These are phyloP conservation scores for Tetramitus jugosus DNA, from an alignment of 208 protist genomes.

Conservation along the genomic window DNA sequence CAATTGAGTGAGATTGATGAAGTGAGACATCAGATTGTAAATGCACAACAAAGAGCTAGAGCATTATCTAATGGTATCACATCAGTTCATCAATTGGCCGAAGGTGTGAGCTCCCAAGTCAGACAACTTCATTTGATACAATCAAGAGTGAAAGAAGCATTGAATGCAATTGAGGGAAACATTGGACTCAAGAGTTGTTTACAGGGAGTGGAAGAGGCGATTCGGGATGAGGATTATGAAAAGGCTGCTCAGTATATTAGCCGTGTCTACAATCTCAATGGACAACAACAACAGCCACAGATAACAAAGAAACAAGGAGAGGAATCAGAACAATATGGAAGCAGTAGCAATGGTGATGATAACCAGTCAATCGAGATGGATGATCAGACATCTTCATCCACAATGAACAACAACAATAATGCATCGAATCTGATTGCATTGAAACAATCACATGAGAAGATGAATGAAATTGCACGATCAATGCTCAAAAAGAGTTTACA, in stretches of 20 bases:
- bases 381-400: too few relatives aligned
- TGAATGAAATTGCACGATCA: too few relatives aligned
- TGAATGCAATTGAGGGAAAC: conserved; percentile 6
- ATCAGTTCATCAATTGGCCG: not conserved
- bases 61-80: not conserved
- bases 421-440: too few relatives aligned
- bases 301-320: not conserved
- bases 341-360: too few relatives aligned
- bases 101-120: not conserved
- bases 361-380: too few relatives aligned
- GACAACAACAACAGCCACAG: too few relatives aligned
- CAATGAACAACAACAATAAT: too few relatives aligned
- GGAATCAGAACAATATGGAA: too few relatives aligned
- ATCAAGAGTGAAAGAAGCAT: not conserved
- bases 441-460: too few relatives aligned
- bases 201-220: conserved; percentile 12
- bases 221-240: conserved; percentile 1
- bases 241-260: conserved; percentile 1
- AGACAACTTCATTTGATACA: not conserved
- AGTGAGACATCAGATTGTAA: not conserved
- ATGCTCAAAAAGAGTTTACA: too few relatives aligned
- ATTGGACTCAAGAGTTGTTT: conserved; percentile 18
- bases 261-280: not conserved
- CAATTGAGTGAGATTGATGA: not conserved
- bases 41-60: not conserved